Evolutionary conservation across 257 asterid species (phyloP), one percentile per base, ranked within the genome.

Genomic region (Solanum appendiculatum): DNA sequence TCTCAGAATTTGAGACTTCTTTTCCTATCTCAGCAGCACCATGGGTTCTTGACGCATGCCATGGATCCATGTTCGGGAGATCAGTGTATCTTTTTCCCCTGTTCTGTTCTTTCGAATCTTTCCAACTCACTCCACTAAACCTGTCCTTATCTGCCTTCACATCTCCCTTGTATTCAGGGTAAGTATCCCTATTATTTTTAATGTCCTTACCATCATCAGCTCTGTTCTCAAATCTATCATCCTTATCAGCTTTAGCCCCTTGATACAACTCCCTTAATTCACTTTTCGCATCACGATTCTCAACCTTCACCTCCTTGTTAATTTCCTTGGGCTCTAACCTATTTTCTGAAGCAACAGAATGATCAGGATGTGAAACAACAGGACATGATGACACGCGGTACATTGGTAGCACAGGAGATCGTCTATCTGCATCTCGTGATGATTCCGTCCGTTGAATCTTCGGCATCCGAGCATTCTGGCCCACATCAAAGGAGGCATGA

Each of bases 101-200:
- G 84, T 89, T 92, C 34, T 87, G 91, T 86, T 96, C 98, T 88
- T 91, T 94, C 64, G 90, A 18, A 86, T 92, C 98, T 91, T 93
- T 94, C 98, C 97, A 93, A 82, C 84, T 93, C 73, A 90, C 81
- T 89, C 92, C 97, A 87, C 81, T 87, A 85, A 83, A 91, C 83
- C 88, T 91, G 85, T 96, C 99, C 92, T 93, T 96, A 85, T 96
- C 98, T 87, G 87, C 77, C 93, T 92, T 95, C 74, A 89, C 87
- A 12, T 91, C 93, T 83, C 91, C 92, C 90, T 92, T 95, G 82
- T 85, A 90, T 86, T 94, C 99, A 66, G 95, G 87, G 89, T 90
- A 90, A 46, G 91, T 75, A 86, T 93, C 98, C 91, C 93, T 91
- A 75, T 92, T 98, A 86, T 91, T 92, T 87, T 90, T 94, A 64